Conservation (phyloP, 805 yeast genomes). For the Saccharomycopsis guyanensis region DNA sequence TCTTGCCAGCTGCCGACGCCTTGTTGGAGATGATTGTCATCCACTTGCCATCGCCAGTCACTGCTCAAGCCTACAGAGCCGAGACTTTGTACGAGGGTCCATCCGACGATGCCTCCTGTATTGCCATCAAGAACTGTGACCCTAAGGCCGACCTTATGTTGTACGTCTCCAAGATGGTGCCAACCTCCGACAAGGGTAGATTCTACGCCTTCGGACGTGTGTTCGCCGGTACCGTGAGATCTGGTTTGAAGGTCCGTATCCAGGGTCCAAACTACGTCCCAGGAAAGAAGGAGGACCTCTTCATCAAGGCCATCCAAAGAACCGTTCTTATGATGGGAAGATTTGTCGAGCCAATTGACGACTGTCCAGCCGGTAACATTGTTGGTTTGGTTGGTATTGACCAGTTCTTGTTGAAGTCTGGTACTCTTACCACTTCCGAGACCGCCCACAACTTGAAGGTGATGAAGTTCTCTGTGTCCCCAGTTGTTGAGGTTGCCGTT, state of each 20-base stretch:
- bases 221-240: slow-evolving; percentile 97
- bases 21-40: slow-evolving; percentile 96
- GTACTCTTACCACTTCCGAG: slow-evolving; percentile 97
- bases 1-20: slow-evolving; percentile 99
- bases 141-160: slow-evolving; percentile 97
- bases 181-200: slow-evolving; percentile 99
- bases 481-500: slow-evolving; percentile 99
- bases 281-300: slow-evolving; percentile 96
- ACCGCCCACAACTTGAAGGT: slow-evolving; percentile 99
- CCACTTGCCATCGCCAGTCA: slow-evolving; percentile 98
- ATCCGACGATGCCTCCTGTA: slow-evolving; percentile 79
- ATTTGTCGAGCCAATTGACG: slow-evolving; percentile 95
- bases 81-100: slow-evolving; percentile 99
- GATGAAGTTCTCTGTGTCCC: slow-evolving; percentile 99
- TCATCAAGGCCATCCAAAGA: slow-evolving; percentile 97
- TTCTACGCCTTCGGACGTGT: slow-evolving; percentile 99
- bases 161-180: slow-evolving; percentile 99
- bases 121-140: slow-evolving; percentile 96
- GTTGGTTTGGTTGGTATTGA: slow-evolving; percentile 99
- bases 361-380: slow-evolving; percentile 99
- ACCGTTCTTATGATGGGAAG: slow-evolving; percentile 99
- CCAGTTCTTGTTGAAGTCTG: slow-evolving; percentile 98
- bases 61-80: slow-evolving; percentile 99
- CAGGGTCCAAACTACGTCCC: slow-evolving; percentile 99
- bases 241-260: slow-evolving; percentile 98